Evolutionary conservation across 106 monocot genomes (phyloP), one percentile per base, ranked within the genome.

Genomic region (Phalaenopsis aphrodite): DNA sequence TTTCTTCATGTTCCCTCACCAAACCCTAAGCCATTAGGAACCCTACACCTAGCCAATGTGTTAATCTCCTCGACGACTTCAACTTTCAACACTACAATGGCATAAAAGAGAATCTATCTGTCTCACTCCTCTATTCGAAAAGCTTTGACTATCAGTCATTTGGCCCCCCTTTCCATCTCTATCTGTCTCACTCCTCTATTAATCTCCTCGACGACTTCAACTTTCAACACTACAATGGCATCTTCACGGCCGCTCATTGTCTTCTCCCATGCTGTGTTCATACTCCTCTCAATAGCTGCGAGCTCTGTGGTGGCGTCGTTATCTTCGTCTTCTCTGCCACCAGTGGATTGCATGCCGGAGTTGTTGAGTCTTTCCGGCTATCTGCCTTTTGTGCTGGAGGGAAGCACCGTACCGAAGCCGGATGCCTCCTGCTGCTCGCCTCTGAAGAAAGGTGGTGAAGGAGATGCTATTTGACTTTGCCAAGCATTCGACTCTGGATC

Each of bases 401-500:
- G 91, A 42, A 88, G 90, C 83, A 87, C 69, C 57, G 80, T 76
- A 79, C 39, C 57, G 36, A 92, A 87, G 83, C 94, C 94, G 21
- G 80, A 87, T 72, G 80, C 74, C 48, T 30, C 43, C 5, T 94
- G 94, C 80, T 94, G 94, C 82, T 68, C 83, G 14, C 84, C 82
- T 41, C 81, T 94, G 39, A 92, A 89, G 90, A 87, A 30, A 85
- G 55, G 88, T 94, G 80, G 82, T 92, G 61, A 92, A 88, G 85
- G 57, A 82, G 56, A 64, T 90, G 7, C 81, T 77, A 18, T 6
- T 5, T 94, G 94, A 72, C 90, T 94, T 55, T 94, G 94, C 68
- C 83, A 90, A 52, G 85, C 80, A 2, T 92, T 92, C 77, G 71
- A 81, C 58, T 75, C 57, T 8, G 73, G 90, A 38, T 58, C 83